Conservation (phyloP, 2,329 filamentous ascomycete genomes). For the Exophiala dermatitidis region DNA sequence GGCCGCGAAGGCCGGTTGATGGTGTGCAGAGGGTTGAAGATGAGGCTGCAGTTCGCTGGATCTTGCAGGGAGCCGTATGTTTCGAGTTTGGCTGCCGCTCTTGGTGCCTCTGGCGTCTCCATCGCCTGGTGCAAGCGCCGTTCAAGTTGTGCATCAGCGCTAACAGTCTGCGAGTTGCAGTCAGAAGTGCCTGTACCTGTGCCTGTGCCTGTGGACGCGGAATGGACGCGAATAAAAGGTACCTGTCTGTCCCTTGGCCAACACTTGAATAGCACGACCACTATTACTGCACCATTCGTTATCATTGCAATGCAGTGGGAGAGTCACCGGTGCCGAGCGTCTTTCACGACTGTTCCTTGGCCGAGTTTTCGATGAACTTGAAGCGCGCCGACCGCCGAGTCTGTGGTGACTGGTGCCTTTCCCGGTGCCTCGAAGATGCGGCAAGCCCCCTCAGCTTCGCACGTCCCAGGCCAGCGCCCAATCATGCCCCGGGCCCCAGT, state of each 20-base stretch:
- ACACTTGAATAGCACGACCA: too few species aligned
- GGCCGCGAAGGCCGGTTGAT: neutral
- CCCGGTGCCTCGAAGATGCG: neutral
- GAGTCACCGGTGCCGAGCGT: too few species aligned
- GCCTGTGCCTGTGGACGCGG: too few species aligned
- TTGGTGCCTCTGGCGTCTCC: neutral
- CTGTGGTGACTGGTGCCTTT: neutral
- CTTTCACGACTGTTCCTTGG: too few species aligned
- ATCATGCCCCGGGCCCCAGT: neutral
- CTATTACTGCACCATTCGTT: too few species aligned
- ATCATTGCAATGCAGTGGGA: too few species aligned
- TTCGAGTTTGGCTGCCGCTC: neutral
- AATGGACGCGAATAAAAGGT: too few species aligned
- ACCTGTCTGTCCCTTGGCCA: too few species aligned
- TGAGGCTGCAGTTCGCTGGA: neutral
- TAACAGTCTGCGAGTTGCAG: neutral
- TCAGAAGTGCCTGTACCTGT: too few species aligned
- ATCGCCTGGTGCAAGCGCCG: neutral
- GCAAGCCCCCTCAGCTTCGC: neutral
- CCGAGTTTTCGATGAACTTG: too few species aligned
- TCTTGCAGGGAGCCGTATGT: neutral
- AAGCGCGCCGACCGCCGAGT: too few species aligned
- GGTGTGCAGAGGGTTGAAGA: neutral
- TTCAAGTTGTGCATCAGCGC: slow-evolving; percentile 1
- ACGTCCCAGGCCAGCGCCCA: neutral